Evolutionary conservation across 306 rosid genomes (phyloP), one percentile per base, ranked within the genome.

Genomic region (Benincasa hispida): DNA sequence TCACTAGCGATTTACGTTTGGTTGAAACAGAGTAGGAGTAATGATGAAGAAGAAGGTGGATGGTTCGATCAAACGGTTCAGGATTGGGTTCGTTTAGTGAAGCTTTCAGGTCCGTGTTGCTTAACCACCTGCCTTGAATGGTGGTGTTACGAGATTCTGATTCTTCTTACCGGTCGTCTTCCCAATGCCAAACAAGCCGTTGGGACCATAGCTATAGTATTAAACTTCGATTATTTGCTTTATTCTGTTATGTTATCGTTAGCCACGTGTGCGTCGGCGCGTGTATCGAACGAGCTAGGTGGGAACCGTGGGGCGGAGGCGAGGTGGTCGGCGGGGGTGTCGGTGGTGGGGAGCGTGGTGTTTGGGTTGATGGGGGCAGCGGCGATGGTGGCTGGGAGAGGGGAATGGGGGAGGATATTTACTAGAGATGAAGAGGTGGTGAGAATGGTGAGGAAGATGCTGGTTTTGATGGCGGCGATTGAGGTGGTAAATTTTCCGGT

Each of bases 71-170:
- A 88, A 77, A 76, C 82, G 54, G 59, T 82, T 27, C 32, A 61
- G 7, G 94, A 90, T 78, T 94, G 97, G 97, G 76, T 80, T 15
- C 87, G 83, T 57, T 51, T 91, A 74, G 69, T 88, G 75, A 94
- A 88, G 85, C 93, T 94, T 15, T 69, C 87, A 39, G 97, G 96
- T 35, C 84, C 97, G 39, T 91, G 96, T 67, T 94, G 97, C 83
- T 91, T 94, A 77, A 88, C 86, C 34, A 87, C 90, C 47, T 94
- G 98, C 84, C 86, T 94, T 10, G 98, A 94, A 75, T 94, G 98
- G 96, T 94, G 98, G 97, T 91, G 98, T 67, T 91, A 86, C 77
- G 98, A 94, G 89, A 89, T 91, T 72, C 74, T 94, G 15, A 87
- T 94, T 45, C 69, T 94, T 75, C 92, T 94, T 19, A 84, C 98